Evolutionary conservation across 2,329 filamentous ascomycete species (phyloP), one percentile per base, ranked within the genome.

Genomic region (Calonectria crousiana): DNA sequence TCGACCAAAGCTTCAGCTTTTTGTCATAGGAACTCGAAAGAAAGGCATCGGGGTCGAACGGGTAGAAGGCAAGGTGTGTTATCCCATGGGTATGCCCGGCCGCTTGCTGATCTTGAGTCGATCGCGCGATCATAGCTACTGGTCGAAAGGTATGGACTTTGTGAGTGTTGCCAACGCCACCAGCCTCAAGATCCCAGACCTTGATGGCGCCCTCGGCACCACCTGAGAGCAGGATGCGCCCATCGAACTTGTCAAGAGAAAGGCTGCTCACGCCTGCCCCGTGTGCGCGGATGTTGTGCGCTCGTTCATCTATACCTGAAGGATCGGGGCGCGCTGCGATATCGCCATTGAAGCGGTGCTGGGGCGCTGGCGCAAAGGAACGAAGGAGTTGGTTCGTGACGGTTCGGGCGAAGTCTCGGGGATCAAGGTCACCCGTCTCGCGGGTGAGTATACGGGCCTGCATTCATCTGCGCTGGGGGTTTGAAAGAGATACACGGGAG

Each of bases 151-250:
- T 88, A 80, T 88, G 88, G 44, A 83, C 83, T 74, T 75, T 83
- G 75, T 85, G 86, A 8, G 86, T 84, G 74, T 87, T 87, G 16
- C 82, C 83, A 78, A 88, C 87, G n/a, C n/a, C n/a, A n/a, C n/a
- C n/a, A 65, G 89, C 86, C 80, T 98, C 94, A 9, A 98, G 90
- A 84, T 98, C 93, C 96, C 96, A 98, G 58, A 98, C 86, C 78
- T 93, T 94, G 81, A 98, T 92, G 0, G 94, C 94, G 13, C 94
- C 95, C 82, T 98, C 95, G 6, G 95, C 93, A 36, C 96, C 95
- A 5, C 95, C 96, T 0, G 96, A 98, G 2, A 98, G 85, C 75
- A 98, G 89, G 77, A 94, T 94, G 79, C 83, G 82, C 4, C 94
- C 95, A 76, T 97, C 94, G 81, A 97, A 95, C 65, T 92, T 91